Evolutionary conservation across 2,329 filamentous ascomycete species (phyloP), one percentile per base, ranked within the genome.

Genomic region (Talaromyces sp.): DNA sequence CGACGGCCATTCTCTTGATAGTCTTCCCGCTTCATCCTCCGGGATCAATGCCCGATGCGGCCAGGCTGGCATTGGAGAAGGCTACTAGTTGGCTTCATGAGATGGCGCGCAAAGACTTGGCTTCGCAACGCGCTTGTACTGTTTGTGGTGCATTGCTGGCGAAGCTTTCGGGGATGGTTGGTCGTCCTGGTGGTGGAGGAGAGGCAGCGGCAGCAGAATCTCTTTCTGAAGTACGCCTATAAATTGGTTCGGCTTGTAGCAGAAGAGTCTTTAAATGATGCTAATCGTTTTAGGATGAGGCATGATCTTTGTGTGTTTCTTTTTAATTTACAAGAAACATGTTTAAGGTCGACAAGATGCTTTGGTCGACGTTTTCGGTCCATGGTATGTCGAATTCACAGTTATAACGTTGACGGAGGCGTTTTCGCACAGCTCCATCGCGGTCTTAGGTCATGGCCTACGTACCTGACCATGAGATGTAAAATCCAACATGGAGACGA

Each of bases 1-100:
- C 74, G 2, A 66, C 65, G 0, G 73, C 69, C 9, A 64, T 77
- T 15, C 63, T 77, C 19, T 66, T 77, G 40, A 69, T 74, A 13
- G 67, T 74, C 21, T 56, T 48, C 28, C 35, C 58, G 15, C 21
- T 53, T 28, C 37, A 28, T 17, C 33, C 19, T 11, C 25, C 17
- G 5, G 10, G 48, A 7, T 33, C 40, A 2, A 19, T 19, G 1
- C 35, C 48, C 2, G 19, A 9, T 10, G 39, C 40, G 10, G n/a
- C 53, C 2, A 39, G 45, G 19, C 45, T 39, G 21, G 57, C 52
- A 11, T 17, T 59, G n/a, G 53, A 51, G 8, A 60, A 60, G 35
- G 58, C 58, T 22, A 22, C 58, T 11, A 53, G 19, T 28, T 60
- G 58, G 58, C 36, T 60, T 4, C 39, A 67, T 21, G 65, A 67